Evolutionary conservation across 1,284 basidiomycete species (phyloP).

Genomic region (Sporisorium graminicola): DNA sequence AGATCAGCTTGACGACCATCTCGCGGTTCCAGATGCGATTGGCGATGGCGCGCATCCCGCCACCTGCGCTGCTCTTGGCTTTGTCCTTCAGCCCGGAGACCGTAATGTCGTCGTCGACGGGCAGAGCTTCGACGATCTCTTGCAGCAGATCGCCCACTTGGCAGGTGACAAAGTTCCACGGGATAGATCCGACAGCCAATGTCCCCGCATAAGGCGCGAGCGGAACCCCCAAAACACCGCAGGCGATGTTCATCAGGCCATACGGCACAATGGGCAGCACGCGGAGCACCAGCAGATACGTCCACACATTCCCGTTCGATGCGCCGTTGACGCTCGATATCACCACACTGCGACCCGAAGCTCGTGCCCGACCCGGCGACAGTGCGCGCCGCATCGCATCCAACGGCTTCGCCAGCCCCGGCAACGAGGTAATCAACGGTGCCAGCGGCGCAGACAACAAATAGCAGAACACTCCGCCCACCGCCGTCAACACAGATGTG

Average conservation of each 20-base stretch:
- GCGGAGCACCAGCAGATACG: constrained; percentile 64
- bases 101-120: constrained; percentile 29
- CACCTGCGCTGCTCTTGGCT: constrained; percentile 42
- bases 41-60: constrained; percentile 54
- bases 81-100: constrained; percentile 30
- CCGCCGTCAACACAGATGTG: constrained; percentile 62
- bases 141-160: constrained; percentile 66
- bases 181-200: constrained; percentile 62
- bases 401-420: constrained; percentile 62
- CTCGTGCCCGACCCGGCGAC: constrained; percentile 37
- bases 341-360: constrained; percentile 47
- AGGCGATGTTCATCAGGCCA: constrained; percentile 68
- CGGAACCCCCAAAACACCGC: constrained; percentile 65
- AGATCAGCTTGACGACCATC: constrained; percentile 58
- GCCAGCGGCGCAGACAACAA: constrained; percentile 60
- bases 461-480: constrained; percentile 67
- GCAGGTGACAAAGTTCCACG: constrained; percentile 68
- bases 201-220: constrained; percentile 64
- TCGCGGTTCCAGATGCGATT: constrained; percentile 61
- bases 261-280: constrained; percentile 68
- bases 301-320: constrained; percentile 54
- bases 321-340: constrained; percentile 33
- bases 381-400: constrained; percentile 62
- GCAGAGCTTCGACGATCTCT: constrained; percentile 61
- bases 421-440: constrained; percentile 57